A percentile compares a stretch with the other conserved stretches of the same genome.
Evolutionary conservation across 1,284 basidiomycete genomes (phyloP).

Genomic region (Moesziomyces antarcticus): DNA sequence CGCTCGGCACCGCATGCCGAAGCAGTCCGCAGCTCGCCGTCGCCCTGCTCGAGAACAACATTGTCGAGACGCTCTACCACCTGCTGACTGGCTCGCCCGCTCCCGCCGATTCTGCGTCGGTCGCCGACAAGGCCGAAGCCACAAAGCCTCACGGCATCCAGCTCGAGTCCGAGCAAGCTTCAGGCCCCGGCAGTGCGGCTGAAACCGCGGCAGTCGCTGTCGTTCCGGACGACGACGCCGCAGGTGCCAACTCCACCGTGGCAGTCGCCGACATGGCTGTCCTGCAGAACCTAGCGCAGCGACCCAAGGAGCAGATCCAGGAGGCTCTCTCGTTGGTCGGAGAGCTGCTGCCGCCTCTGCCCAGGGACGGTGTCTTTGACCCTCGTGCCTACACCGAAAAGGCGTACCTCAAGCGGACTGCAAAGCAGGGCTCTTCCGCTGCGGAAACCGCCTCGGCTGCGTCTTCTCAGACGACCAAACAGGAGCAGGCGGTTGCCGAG

Average conservation of each 20-base stretch:
- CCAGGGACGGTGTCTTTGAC: conserved; percentile 89
- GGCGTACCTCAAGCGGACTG: conserved; percentile 71
- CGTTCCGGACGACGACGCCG: conserved; percentile 24
- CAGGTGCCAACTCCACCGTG: conserved; percentile 30
- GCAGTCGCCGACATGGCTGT: conserved; percentile 83
- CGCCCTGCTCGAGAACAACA: conserved; percentile 59
- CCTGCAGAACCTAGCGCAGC: conserved; percentile 94
- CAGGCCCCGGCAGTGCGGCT: conserved; percentile 29
- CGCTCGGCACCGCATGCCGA: conserved; percentile 57
- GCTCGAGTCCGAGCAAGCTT: conserved; percentile 40
- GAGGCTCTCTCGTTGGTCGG: conserved; percentile 62
- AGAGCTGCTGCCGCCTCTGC: conserved; percentile 63
- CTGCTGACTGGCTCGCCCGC: conserved; percentile 64
- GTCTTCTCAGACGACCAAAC: neutral
- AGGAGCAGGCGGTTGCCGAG: conserved; percentile 9
- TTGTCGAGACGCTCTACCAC: conserved; percentile 63
- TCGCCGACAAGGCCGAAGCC: conserved; percentile 15
- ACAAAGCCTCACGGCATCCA: conserved; percentile 26
- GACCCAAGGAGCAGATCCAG: conserved; percentile 80
- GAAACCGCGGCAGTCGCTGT: conserved; percentile 47
- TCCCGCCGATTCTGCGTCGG: conserved; percentile 25
- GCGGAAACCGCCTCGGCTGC: neutral
- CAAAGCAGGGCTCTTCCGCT: conserved; percentile 7
- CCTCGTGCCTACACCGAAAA: conserved; percentile 89
- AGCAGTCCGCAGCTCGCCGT: conserved; percentile 57